Conservation (phyloP, 495 filamentous ascomycete genomes). For the Geoglossum glabrum region DNA sequence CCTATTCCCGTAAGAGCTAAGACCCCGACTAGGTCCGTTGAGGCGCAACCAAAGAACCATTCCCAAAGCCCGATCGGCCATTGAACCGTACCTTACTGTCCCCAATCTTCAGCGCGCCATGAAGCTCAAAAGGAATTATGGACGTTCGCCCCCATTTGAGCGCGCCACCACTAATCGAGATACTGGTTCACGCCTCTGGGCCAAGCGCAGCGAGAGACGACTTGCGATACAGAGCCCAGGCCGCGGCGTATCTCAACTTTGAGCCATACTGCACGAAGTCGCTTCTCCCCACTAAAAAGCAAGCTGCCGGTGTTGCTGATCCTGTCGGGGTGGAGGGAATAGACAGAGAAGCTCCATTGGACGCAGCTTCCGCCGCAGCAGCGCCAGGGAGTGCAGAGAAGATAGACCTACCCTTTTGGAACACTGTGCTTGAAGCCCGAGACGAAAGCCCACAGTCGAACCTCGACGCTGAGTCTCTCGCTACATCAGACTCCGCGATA, state of each 20-base stretch:
- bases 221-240: constrained; percentile 38
- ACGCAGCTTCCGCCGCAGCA: neutral
- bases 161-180: constrained; percentile 24
- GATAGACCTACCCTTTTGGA: neutral
- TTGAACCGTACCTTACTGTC: neutral
- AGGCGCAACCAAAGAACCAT: no score
- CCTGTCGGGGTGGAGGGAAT: neutral
- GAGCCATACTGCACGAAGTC: constrained; percentile 15
- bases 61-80: no score
- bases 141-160: neutral
- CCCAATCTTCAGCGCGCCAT: neutral
- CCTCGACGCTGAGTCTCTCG: neutral
- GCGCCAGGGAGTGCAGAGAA: neutral
- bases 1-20: no score
- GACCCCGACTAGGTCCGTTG: no score
- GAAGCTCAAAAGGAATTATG: neutral
- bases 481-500: neutral
- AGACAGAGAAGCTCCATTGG: neutral
- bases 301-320: no score
- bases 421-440: neutral
- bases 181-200: constrained; percentile 49
- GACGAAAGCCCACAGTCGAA: neutral
- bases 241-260: constrained; percentile 39
- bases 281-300: neutral
- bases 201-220: constrained; percentile 41